Conservation (phyloP, 129 eudicot genomes). For the Artemisia argyi region DNA sequence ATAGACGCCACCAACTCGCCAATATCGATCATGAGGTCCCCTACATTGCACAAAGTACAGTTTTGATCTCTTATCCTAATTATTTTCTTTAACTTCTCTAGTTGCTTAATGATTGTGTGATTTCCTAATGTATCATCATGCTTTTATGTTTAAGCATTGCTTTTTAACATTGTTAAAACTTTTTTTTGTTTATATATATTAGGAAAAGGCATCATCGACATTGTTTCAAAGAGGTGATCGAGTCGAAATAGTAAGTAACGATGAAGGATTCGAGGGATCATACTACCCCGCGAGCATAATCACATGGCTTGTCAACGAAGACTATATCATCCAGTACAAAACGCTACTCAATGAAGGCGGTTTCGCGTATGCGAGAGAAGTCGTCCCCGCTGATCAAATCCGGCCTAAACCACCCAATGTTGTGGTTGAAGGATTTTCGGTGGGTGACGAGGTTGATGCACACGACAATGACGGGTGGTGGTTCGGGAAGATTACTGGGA, state of each 20-base stretch:
- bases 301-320: conserved; percentile 1
- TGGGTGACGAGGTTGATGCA: conserved; percentile 47
- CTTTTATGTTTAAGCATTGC: not conserved
- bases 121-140: not conserved
- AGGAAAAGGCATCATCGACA: not conserved
- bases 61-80: not conserved
- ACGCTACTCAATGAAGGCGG: conserved; percentile 39
- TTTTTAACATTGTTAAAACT: not conserved
- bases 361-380: conserved; percentile 42
- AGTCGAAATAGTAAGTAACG: conserved; percentile 43
- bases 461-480: conserved; percentile 64
- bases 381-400: conserved; percentile 28
- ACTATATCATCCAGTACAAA: conserved; percentile 51
- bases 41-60: not conserved
- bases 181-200: no score
- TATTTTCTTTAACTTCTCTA: not conserved
- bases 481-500: conserved; percentile 37
- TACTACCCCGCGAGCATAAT: conserved; percentile 44
- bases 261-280: conserved; percentile 49
- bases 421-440: conserved; percentile 6
- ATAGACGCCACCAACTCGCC: no score
- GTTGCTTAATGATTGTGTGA: not conserved
- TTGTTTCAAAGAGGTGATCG: conserved; percentile 37
- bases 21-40: not conserved
- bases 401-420: conserved; percentile 46